Percentiles rank a stretch among this genome's conserved stretches.
Evolutionary conservation across 139 green algal species (phyloP).

Genomic region (Nannochloris sp.): DNA sequence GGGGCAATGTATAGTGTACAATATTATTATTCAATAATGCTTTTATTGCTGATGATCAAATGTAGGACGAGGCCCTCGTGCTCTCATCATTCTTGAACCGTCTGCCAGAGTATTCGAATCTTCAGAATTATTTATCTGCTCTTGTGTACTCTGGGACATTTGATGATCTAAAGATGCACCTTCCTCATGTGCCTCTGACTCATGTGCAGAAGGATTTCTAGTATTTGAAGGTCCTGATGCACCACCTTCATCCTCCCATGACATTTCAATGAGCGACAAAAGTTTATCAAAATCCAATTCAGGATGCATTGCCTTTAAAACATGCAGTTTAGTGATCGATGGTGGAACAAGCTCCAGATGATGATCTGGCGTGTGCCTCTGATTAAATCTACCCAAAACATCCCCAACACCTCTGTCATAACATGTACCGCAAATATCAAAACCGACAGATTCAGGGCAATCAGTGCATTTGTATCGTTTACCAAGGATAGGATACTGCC

Average conservation of each 20-base stretch:
- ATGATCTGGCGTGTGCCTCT: conserved; percentile 32
- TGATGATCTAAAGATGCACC: not conserved
- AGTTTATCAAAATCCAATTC: conserved; percentile 36
- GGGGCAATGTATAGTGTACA: not conserved
- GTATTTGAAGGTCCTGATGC: not conserved
- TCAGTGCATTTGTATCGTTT: conserved; percentile 24
- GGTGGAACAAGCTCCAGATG: conserved; percentile 20
- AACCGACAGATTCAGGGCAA: conserved; percentile 30
- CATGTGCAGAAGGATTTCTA: not conserved
- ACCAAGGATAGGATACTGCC: conserved; percentile 34
- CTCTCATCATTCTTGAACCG: not conserved
- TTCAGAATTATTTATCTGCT: not conserved
- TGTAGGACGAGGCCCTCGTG: conserved; percentile 9
- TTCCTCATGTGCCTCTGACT: not conserved
- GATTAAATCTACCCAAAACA: conserved; percentile 32
- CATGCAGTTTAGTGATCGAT: conserved; percentile 22
- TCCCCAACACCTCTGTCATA: conserved; percentile 9
- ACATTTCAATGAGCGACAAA: conserved; percentile 27
- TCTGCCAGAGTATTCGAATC: not conserved
- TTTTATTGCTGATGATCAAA: not conserved
- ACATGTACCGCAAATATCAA: conserved; percentile 39
- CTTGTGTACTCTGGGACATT: not conserved
- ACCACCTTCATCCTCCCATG: conserved; percentile 3
- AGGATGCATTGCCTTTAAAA: conserved; percentile 37
- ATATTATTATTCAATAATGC: not conserved